Conservation (phyloP, 352 stramenopile genomes). For the Pythium phragmitis region DNA sequence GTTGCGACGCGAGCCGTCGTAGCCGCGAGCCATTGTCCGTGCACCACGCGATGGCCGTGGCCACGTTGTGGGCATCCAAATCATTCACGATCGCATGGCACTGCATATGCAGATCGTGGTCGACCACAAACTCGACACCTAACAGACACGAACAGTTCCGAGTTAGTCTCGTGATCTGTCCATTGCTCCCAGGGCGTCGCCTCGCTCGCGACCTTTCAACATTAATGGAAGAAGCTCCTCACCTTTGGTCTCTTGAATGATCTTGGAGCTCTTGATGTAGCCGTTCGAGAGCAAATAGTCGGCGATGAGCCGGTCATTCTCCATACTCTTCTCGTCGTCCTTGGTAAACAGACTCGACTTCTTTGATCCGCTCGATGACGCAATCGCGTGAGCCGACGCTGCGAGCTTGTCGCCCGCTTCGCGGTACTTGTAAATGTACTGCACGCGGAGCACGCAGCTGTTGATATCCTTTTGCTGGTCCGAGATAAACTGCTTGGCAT, state of each 20-base stretch:
- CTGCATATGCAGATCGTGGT: constrained; percentile 59
- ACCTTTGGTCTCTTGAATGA: constrained; percentile 68
- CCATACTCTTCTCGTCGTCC: constrained; percentile 18
- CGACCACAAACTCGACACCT: constrained; percentile 60
- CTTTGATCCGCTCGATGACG: neutral
- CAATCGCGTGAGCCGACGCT: constrained; percentile 16
- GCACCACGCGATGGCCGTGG: constrained; percentile 65
- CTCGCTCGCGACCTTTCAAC: constrained; percentile 11
- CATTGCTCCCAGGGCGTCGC: constrained; percentile 9
- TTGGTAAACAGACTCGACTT: constrained; percentile 15
- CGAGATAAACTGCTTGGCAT: constrained; percentile 40
- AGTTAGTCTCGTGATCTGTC: constrained; percentile 2
- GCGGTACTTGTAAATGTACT: constrained; percentile 41
- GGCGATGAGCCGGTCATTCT: constrained; percentile 56
- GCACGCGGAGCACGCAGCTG: constrained; percentile 43
- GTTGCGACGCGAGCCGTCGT: constrained; percentile 57
- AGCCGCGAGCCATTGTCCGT: constrained; percentile 68
- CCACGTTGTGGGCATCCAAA: constrained; percentile 45
- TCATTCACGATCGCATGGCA: constrained; percentile 59
- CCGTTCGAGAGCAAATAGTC: constrained; percentile 77
- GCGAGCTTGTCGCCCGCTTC: constrained; percentile 28
- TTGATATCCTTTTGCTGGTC: constrained; percentile 60
- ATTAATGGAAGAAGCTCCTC: neutral
- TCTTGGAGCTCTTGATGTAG: constrained; percentile 59
- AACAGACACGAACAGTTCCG: constrained; percentile 20